Evolutionary conservation across 225 moss, liverwort and hornwort genomes (phyloP).

Genomic region (Anthoceros angustus): DNA sequence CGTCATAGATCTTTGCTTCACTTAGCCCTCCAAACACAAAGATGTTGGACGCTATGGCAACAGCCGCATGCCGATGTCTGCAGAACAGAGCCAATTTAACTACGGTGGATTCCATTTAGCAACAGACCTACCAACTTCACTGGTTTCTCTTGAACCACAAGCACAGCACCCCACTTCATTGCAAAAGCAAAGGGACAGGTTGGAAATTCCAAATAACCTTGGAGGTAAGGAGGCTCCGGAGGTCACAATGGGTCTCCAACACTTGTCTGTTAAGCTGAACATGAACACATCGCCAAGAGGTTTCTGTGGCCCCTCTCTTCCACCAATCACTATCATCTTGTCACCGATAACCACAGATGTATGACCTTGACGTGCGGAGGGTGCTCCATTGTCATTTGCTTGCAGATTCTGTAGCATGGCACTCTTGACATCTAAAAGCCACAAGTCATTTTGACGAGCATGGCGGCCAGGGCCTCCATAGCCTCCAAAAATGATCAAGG

Average conservation of each 20-base stretch:
- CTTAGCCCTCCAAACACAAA: constrained; percentile 65
- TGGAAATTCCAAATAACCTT: constrained; percentile 20
- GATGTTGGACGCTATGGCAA: constrained; percentile 34
- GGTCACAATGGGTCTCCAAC: constrained; percentile 43
- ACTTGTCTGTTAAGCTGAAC: constrained; percentile 36
- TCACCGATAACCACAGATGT: constrained; percentile 32
- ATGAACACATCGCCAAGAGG: constrained; percentile 48
- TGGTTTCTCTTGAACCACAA: too few species aligned
- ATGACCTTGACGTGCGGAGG: constrained; percentile 58
- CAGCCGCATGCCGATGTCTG: constrained; percentile 80
- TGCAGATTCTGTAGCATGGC: constrained; percentile 30
- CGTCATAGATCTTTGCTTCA: constrained; percentile 26
- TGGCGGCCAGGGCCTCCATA: constrained; percentile 68
- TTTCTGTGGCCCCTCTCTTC: constrained; percentile 55
- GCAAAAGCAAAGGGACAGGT: not conserved
- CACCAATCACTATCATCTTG: constrained; percentile 59
- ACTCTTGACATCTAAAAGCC: constrained; percentile 32
- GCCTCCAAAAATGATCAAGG: constrained; percentile 63
- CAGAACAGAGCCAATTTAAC: constrained; percentile 5
- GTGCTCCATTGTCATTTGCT: constrained; percentile 16
- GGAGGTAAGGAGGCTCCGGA: constrained; percentile 46
- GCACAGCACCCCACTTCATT: not conserved
- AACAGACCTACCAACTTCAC: too few species aligned
- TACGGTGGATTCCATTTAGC: not conserved
- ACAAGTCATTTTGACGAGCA: constrained; percentile 38